These are phyloP conservation scores for Blastomyces parvus DNA, from an alignment of 2,329 filamentous ascomycete species.

Conservation along the genomic window DNA sequence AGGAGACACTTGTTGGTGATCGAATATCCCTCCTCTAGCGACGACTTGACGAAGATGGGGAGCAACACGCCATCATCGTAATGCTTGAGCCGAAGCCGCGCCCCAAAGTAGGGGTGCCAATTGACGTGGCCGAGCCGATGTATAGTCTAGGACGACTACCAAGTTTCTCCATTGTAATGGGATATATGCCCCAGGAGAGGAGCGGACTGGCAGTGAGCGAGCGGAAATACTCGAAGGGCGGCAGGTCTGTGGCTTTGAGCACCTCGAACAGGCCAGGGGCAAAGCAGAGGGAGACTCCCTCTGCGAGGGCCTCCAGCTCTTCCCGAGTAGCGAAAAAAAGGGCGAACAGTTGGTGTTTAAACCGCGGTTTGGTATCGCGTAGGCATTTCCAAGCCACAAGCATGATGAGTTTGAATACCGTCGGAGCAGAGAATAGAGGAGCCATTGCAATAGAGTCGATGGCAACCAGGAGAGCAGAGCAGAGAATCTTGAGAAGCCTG, in stretches of 20 bases:
- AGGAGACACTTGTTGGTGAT: neutral
- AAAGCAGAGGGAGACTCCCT: neutral
- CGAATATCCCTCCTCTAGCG: neutral
- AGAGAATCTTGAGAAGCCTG: neutral
- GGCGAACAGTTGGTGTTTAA: neutral
- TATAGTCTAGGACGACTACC: neutral
- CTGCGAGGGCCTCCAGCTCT: neutral
- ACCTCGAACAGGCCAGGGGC: neutral
- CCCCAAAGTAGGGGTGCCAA: neutral
- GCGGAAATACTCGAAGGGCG: neutral
- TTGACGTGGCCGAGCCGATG: neutral
- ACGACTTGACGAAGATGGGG: neutral
- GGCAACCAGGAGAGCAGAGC: neutral
- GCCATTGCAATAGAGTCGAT: neutral
- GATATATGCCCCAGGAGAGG: neutral
- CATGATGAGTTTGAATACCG: neutral
- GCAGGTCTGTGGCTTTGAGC: neutral
- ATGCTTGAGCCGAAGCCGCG: neutral
- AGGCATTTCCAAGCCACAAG: neutral
- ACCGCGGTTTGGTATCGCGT: neutral
- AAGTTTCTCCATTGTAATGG: neutral
- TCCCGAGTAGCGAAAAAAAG: neutral
- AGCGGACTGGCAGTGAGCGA: neutral
- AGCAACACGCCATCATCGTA: neutral
- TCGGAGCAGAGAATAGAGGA: neutral